Conservation (phyloP, 371 early-diverging fungal species). For the Rhizopus stolonifer region DNA sequence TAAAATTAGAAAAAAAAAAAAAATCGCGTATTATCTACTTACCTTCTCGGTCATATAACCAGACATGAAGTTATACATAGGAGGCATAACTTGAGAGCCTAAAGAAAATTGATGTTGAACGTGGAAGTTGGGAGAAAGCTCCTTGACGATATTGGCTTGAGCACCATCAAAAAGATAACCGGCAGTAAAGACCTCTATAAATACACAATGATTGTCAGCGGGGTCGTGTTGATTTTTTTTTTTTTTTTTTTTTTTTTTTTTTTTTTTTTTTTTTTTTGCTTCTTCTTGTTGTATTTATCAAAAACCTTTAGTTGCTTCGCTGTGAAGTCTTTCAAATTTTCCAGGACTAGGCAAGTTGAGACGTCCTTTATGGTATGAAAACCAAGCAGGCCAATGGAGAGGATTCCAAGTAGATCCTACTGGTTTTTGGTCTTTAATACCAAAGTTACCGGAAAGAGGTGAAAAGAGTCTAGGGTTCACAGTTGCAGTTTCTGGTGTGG, state of each 20-base stretch:
- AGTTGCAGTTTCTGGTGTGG: slow-evolving; percentile 21
- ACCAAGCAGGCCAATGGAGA: slow-evolving; percentile 56
- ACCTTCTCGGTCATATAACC: slow-evolving; percentile 66
- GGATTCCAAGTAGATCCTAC: slow-evolving; percentile 58
- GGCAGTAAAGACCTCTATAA: slow-evolving; percentile 72
- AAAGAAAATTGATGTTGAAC: slow-evolving; percentile 90
- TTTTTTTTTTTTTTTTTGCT: slow-evolving; percentile 3
- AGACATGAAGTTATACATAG: slow-evolving; percentile 87
- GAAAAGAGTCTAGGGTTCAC: slow-evolving; percentile 23
- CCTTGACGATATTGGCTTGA: slow-evolving; percentile 88
- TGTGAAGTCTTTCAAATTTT: slow-evolving; percentile 79
- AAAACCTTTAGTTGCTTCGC: slow-evolving; percentile 77
- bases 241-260: not conserved
- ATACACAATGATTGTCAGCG: not conserved
- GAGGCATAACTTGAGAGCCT: slow-evolving; percentile 81
- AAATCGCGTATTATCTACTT: not conserved
- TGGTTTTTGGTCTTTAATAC: slow-evolving; percentile 36
- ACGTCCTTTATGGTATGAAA: slow-evolving; percentile 61
- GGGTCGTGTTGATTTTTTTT: too few species aligned
- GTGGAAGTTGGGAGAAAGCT: slow-evolving; percentile 91
- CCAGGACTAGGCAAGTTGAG: slow-evolving; percentile 87
- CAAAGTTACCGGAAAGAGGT: slow-evolving; percentile 24
- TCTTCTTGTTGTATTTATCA: not conserved
- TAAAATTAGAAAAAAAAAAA: not conserved
- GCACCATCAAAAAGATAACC: slow-evolving; percentile 93